Evolutionary conservation across 805 yeast species (phyloP).

Genomic region (Kodamaea nitidulidarum): DNA sequence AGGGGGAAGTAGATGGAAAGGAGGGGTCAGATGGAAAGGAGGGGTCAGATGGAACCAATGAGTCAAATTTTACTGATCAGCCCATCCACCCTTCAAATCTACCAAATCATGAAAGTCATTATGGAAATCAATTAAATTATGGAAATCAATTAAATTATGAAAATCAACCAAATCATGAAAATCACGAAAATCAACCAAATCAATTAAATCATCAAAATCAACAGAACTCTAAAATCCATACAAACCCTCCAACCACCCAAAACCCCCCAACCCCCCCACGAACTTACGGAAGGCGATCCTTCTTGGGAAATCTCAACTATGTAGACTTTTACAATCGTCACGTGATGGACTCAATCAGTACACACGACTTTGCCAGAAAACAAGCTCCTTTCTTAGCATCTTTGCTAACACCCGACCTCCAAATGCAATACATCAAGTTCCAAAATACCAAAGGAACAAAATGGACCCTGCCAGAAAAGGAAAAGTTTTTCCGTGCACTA

Average conservation of each 20-base stretch:
- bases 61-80: too few relatives aligned
- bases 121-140: too few relatives aligned
- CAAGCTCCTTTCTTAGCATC: conserved; percentile 9
- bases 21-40: too few relatives aligned
- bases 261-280: background rate
- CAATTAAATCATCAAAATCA: too few relatives aligned
- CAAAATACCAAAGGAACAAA: conserved; percentile 25
- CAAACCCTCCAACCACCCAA: background rate
- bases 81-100: too few relatives aligned
- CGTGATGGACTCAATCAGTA: conserved; percentile 20
- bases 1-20: too few relatives aligned
- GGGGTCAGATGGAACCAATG: too few relatives aligned
- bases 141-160: too few relatives aligned
- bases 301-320: conserved; percentile 28
- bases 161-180: too few relatives aligned
- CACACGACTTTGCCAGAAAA: background rate
- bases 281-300: conserved; percentile 16
- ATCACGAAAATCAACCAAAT: too few relatives aligned
- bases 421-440: conserved; percentile 10
- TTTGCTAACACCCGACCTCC: conserved; percentile 15
- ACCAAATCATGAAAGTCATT: too few relatives aligned
- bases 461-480: conserved; percentile 51
- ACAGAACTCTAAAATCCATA: background rate
- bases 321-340: conserved; percentile 25
- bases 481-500: conserved; percentile 46